A percentile compares a stretch with the other conserved stretches of the same genome.
Conservation (phyloP, 176 grass and related monocot species). For the Echinochloa phyllopogon region DNA sequence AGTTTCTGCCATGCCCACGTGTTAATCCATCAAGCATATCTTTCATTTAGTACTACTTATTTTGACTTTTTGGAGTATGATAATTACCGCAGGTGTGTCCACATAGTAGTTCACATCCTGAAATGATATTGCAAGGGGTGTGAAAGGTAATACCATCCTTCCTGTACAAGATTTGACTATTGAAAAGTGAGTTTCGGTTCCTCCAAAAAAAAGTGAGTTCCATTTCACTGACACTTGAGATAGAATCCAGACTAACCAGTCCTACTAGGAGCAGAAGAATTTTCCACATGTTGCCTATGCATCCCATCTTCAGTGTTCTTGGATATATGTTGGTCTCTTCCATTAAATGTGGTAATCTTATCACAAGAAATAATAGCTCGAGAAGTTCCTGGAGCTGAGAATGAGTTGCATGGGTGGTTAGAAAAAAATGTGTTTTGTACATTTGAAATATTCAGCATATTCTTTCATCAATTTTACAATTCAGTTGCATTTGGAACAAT, state of each 20-base stretch:
- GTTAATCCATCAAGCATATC: not conserved
- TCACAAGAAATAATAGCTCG: slow-evolving; percentile 61
- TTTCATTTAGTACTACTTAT: not conserved
- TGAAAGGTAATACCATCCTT: slow-evolving; percentile 83
- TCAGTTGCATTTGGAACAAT: not conserved
- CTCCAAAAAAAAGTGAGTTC: not conserved
- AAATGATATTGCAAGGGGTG: slow-evolving; percentile 73
- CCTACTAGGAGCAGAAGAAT: slow-evolving; percentile 14
- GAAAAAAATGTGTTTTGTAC: slow-evolving; percentile 17
- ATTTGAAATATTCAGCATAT: not conserved
- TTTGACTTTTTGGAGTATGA: not conserved
- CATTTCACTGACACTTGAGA: not conserved
- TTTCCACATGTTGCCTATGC: slow-evolving; percentile 25
- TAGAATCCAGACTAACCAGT: slow-evolving; percentile 45
- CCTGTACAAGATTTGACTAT: slow-evolving; percentile 47
- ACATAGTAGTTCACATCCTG: slow-evolving; percentile 86
- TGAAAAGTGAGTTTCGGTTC: not conserved
- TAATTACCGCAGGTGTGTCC: slow-evolving; percentile 66
- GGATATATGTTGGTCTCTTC: slow-evolving; percentile 15
- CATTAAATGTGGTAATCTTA: slow-evolving; percentile 43
- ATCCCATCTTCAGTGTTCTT: slow-evolving; percentile 1
- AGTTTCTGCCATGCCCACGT: not conserved
- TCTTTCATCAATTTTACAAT: not conserved
- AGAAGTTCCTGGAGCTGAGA: slow-evolving; percentile 54
- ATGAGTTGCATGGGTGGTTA: not conserved